These are phyloP conservation scores for Pythium myriotylum DNA, from an alignment of 352 stramenopile genomes.

Conservation along the genomic window DNA sequence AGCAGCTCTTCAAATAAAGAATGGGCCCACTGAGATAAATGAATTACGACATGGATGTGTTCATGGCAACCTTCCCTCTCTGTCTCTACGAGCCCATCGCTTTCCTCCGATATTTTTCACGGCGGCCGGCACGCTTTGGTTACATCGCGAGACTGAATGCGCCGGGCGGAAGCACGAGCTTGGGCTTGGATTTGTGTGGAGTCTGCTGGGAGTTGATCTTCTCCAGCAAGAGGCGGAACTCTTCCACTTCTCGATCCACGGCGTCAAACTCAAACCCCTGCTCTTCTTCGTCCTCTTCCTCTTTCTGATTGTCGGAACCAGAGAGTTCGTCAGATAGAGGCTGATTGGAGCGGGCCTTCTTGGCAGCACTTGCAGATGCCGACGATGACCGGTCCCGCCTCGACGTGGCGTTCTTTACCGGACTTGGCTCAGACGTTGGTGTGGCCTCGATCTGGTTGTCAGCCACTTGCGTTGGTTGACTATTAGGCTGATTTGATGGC, in stretches of 20 bases:
- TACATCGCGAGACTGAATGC: slow-evolving; percentile 33
- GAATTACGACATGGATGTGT: too few relatives aligned
- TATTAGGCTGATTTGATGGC: neutral
- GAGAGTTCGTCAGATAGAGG: neutral
- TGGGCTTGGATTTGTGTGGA: slow-evolving; percentile 52
- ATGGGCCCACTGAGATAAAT: too few relatives aligned
- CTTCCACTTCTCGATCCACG: slow-evolving; percentile 77
- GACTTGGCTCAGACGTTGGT: slow-evolving; percentile 20
- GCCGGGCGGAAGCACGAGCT: slow-evolving; percentile 71
- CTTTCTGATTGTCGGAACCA: slow-evolving; percentile 5
- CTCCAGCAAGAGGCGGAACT: slow-evolving; percentile 70
- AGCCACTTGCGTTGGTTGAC: neutral
- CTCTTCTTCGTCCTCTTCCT: slow-evolving; percentile 6
- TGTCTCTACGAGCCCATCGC: too few relatives aligned
- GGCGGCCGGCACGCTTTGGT: too few relatives aligned
- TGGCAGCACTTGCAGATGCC: neutral
- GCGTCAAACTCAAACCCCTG: slow-evolving; percentile 39
- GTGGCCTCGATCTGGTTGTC: slow-evolving; percentile 18
- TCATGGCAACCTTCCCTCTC: too few relatives aligned
- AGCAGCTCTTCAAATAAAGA: neutral
- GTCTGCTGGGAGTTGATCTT: slow-evolving; percentile 68
- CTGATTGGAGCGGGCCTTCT: slow-evolving; percentile 20
- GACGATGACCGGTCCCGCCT: slow-evolving; percentile 14
- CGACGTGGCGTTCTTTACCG: slow-evolving; percentile 3
- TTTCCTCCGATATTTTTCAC: too few relatives aligned